Conservation (phyloP, 768 basidiomycete species). For the Termitomyces sp. region DNA sequence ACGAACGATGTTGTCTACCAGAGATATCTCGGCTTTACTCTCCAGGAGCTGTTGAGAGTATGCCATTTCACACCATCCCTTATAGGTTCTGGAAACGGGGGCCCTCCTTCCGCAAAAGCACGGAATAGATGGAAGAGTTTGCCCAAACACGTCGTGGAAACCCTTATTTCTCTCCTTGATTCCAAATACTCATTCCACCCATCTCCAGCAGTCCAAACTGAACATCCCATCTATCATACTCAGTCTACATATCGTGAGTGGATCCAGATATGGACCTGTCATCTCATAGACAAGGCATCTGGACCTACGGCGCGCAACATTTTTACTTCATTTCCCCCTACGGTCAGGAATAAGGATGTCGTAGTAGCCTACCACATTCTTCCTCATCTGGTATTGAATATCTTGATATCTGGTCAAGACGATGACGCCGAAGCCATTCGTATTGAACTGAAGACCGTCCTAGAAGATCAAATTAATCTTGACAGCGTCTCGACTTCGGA, state of each 20-base stretch:
- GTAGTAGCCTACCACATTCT: constrained; percentile 90
- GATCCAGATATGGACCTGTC: constrained; percentile 86
- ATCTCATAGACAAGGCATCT: constrained; percentile 69
- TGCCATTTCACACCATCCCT: constrained; percentile 84
- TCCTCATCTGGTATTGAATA: constrained; percentile 87
- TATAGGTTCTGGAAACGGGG: constrained; percentile 47
- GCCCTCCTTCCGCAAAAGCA: constrained; percentile 58
- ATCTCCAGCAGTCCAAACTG: constrained; percentile 31
- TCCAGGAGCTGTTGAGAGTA: constrained; percentile 86
- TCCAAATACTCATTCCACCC: constrained; percentile 56
- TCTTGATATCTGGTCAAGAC: constrained; percentile 72
- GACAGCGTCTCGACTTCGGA: constrained; percentile 60
- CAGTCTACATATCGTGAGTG: constrained; percentile 90
- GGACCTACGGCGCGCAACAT: constrained; percentile 58
- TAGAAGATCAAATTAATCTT: constrained; percentile 80
- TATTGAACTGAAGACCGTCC: constrained; percentile 72
- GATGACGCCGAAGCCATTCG: constrained; percentile 63
- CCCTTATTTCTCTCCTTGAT: constrained; percentile 79
- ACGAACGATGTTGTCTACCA: constrained; percentile 95
- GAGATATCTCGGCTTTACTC: constrained; percentile 81
- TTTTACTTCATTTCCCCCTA: constrained; percentile 75
- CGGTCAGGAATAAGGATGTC: constrained; percentile 85
- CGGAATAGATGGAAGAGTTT: constrained; percentile 76
- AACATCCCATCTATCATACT: constrained; percentile 76
- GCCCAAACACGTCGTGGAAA: constrained; percentile 82